phyloP scores from a whole-genome alignment of 306 rosid species.

The Cicer arietinum region DNA sequence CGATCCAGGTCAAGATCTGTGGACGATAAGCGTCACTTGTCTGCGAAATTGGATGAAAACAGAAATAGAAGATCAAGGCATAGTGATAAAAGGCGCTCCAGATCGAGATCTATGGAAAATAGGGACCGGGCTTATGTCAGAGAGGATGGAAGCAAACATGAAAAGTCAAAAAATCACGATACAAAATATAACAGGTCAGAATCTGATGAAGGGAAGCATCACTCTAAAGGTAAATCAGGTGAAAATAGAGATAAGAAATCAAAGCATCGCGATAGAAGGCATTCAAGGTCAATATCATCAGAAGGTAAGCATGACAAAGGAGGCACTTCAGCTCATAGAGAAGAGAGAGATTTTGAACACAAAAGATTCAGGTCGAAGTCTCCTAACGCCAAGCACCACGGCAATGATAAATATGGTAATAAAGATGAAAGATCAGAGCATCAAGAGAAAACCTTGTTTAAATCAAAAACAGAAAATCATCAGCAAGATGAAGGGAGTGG shows the following conservation, averaged over 20 bases:
- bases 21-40: conserved; percentile 59
- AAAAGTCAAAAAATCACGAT: conserved; percentile 58
- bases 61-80: conserved; percentile 60
- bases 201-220: conserved; percentile 63
- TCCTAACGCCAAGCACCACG: conserved; percentile 54
- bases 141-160: conserved; percentile 54
- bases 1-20: conserved; percentile 83
- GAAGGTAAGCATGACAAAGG: conserved; percentile 59
- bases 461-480: conserved; percentile 56
- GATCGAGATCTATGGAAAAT: conserved; percentile 76
- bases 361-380: conserved; percentile 65
- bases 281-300: conserved; percentile 71
- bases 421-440: conserved; percentile 60
- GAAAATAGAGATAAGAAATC: conserved; percentile 64
- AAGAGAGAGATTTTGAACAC: conserved; percentile 49
- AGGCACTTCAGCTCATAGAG: conserved; percentile 55
- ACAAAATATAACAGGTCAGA: conserved; percentile 64
- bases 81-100: conserved; percentile 69
- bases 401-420: conserved; percentile 54
- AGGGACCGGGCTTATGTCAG: conserved; percentile 55
- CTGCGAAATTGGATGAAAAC: conserved; percentile 53
- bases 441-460: conserved; percentile 55
- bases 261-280: conserved; percentile 76
- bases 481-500: conserved; percentile 53
- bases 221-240: conserved; percentile 59